Conservation (phyloP, 805 yeast species). For the Metschnikowia lachancei region DNA sequence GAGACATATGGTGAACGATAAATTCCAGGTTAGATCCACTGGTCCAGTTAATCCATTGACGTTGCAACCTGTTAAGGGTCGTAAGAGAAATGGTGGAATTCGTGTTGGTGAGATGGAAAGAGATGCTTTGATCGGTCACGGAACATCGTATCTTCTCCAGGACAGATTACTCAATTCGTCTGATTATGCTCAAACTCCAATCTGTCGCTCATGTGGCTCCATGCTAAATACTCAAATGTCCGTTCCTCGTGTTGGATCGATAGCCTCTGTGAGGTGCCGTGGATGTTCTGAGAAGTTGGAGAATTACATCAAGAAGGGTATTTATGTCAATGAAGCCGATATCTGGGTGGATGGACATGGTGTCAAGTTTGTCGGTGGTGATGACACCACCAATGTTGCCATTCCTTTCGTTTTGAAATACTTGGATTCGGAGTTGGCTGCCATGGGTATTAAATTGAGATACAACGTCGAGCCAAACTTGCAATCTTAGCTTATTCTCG, state of each 20-base stretch:
- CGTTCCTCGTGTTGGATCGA: constrained; percentile 85
- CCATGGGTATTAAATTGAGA: constrained; percentile 95
- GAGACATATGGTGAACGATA: constrained; percentile 99
- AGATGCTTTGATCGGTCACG: constrained; percentile 98
- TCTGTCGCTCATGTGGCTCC: constrained; percentile 93
- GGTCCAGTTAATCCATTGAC: constrained; percentile 97
- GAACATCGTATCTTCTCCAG: constrained; percentile 90
- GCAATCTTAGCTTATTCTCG: background rate
- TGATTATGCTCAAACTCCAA: constrained; percentile 87
- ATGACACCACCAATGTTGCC: constrained; percentile 90
- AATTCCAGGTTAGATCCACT: constrained; percentile 98
- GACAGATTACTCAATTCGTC: constrained; percentile 93
- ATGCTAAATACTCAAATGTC: constrained; percentile 83
- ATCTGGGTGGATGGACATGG: constrained; percentile 99
- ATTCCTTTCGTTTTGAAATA: constrained; percentile 95
- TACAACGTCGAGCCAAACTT: constrained; percentile 71
- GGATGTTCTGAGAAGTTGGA: constrained; percentile 79
- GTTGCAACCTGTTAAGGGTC: constrained; percentile 99
- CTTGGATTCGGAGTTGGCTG: constrained; percentile 90
- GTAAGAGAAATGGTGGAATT: constrained; percentile 98
- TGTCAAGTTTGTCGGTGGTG: constrained; percentile 86
- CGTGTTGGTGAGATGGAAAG: constrained; percentile 99
- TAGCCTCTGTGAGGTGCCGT: constrained; percentile 80
- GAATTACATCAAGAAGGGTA: constrained; percentile 45
- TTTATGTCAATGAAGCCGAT: constrained; percentile 61